Evolutionary conservation across 129 eudicot genomes (phyloP), one percentile per base, ranked within the genome.

Genomic region (Artemisia tridentata): DNA sequence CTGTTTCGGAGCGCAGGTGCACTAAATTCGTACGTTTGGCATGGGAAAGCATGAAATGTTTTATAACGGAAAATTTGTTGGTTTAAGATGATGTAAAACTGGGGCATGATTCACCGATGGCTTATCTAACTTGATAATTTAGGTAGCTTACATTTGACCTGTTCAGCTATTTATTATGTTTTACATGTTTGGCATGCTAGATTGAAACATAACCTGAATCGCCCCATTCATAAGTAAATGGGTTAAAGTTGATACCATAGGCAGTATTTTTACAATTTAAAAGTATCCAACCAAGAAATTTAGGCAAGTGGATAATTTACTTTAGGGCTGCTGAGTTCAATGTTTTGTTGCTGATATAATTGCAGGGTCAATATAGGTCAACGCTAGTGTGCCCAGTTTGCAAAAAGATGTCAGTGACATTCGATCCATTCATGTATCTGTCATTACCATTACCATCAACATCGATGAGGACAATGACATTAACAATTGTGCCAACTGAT

Each of bases 401-500:
- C 85, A 79, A 77, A 74, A 95, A 95, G 89, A 82, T 86, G 65
- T 95, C 99, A 0, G 82, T 84, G 60, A 95, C 99, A 15, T 95
- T 95, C 81, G 99, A 95, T 80, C 99, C 99, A 7, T 95, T 95
- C 81, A 95, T 95, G 99, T 95, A 95, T 71, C 73, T 95, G 23
- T 90, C 99, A 51, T 80, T 95, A 68, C 99, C 99, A 55, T 84
- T 95, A 68, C 99, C 99, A 31, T 95, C 99, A 72, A 87, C 97
- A 59, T 82, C 96, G 67, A 78, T 83, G 91, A 82, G 99, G 80
- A 86, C 91, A 57, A 95, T 95, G 97, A 95, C 88, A 65, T 73
- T 95, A 85, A 90, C 99, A 47, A 83, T 86, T 49, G 82, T 90
- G 78, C 62, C 73, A 74, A 81, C 82, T 75, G 87, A 87, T 71